Conservation (phyloP, 345 rosid genomes). For the Toxicodendron radicans region DNA sequence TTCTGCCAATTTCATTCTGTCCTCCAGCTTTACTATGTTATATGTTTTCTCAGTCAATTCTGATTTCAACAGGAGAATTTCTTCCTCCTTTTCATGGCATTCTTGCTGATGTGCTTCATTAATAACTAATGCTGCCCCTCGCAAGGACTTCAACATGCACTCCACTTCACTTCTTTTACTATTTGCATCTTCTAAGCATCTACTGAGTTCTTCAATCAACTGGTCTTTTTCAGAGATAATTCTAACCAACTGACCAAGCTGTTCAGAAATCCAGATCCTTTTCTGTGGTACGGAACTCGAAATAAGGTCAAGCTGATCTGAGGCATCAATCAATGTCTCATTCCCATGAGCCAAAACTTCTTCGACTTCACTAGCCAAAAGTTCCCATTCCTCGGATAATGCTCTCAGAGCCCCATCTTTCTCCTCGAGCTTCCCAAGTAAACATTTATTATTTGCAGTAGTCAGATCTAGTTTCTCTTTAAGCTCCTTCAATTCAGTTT, state of each 20-base stretch:
- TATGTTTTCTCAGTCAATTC: slow-evolving; percentile 49
- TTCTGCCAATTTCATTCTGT: slow-evolving; percentile 57
- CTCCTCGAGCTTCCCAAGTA: slow-evolving; percentile 51
- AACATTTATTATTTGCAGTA: slow-evolving; percentile 54
- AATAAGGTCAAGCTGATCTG: slow-evolving; percentile 65
- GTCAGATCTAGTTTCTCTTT: slow-evolving; percentile 43
- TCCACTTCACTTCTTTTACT: slow-evolving; percentile 66
- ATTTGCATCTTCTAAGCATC: slow-evolving; percentile 83
- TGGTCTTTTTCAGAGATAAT: slow-evolving; percentile 68
- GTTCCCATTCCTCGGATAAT: slow-evolving; percentile 73
- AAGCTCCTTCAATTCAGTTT: slow-evolving; percentile 52
- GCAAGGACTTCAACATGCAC: slow-evolving; percentile 77
- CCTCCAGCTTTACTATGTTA: slow-evolving; percentile 47
- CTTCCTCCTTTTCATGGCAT: slow-evolving; percentile 68
- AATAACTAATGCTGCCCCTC: slow-evolving; percentile 79
- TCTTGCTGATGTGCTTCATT: slow-evolving; percentile 89
- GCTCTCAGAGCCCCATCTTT: slow-evolving; percentile 58
- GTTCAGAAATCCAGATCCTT: slow-evolving; percentile 88
- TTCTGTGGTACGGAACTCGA: slow-evolving; percentile 64
- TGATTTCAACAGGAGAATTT: slow-evolving; percentile 54
- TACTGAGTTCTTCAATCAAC: slow-evolving; percentile 75
- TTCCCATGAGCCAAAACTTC: slow-evolving; percentile 70
- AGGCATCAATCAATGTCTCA: slow-evolving; percentile 63
- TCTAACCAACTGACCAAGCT: slow-evolving; percentile 64
- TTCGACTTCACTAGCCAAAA: slow-evolving; percentile 66